phyloP scores from a whole-genome alignment of 2,329 filamentous ascomycete genomes.

The Venturia carpophila region DNA sequence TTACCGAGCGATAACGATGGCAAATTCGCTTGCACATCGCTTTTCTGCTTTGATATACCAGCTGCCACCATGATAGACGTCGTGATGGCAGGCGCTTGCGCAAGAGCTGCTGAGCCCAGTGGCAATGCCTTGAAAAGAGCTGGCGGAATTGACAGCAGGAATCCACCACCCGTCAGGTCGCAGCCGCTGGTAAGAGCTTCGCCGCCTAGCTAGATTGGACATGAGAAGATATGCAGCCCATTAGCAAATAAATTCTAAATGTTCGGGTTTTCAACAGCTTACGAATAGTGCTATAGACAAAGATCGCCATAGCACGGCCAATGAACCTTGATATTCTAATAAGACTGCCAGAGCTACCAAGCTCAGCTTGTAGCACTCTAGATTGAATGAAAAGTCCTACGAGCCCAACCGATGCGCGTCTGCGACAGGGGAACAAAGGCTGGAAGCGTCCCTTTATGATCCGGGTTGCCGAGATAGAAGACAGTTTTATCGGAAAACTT shows the following conservation, averaged over 20 bases:
- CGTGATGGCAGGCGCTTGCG: not conserved
- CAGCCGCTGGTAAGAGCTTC: constrained; percentile 11
- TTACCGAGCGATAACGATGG: constrained; percentile 29
- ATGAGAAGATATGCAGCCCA: not conserved
- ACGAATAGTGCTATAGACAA: constrained; percentile 21
- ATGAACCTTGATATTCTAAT: constrained; percentile 19
- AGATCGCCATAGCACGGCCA: constrained; percentile 16
- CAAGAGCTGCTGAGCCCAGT: constrained; percentile 10
- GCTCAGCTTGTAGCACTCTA: constrained; percentile 25
- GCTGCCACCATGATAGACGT: not conserved
- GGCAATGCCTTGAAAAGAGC: constrained; percentile 2
- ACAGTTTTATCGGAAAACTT: constrained; percentile 17
- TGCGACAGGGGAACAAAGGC: constrained; percentile 22
- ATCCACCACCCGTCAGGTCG: constrained; percentile 9
- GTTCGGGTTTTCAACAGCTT: not conserved
- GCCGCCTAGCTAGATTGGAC: constrained; percentile 3
- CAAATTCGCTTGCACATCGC: too few relatives aligned
- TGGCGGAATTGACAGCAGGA: not conserved
- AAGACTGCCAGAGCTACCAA: constrained; percentile 23
- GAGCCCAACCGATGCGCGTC: constrained; percentile 28
- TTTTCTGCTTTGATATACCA: constrained; percentile 6
- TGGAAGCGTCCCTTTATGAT: constrained; percentile 20
- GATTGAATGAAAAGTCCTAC: constrained; percentile 29
- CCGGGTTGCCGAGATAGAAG: constrained; percentile 14
- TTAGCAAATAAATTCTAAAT: not conserved